Evolutionary conservation across 345 rosid genomes (phyloP), one percentile per base, ranked within the genome.

Genomic region (Syzygium oleosum): DNA sequence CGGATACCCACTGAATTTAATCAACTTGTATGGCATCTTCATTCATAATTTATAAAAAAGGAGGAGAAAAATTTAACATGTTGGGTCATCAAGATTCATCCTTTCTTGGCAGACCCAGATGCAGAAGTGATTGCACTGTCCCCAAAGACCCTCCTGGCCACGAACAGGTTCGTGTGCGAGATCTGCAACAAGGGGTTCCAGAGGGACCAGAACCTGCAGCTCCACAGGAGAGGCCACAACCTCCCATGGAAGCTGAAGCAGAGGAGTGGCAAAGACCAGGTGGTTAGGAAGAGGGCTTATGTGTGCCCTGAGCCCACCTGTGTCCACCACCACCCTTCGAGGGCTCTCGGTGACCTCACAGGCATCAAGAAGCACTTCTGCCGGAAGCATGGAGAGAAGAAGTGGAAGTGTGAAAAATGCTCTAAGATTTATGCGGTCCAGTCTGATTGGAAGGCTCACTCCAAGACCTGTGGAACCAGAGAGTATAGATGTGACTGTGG

Each of bases 401-500:
- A 97, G 89, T 97, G 99, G 99, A 96, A 97, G 93, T 97, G 99
- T 84, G 98, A 95, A 61, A 97, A 95, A 87, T 97, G 99, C 89
- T 92, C 96, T 12, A 97, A 97, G 94, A 93, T 94, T 87, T 97
- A 97, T 86, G 99, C 99, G 52, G 99, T 97, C 92, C 98, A 95
- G 89, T 97, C 99, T 5, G 99, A 97, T 88, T 97, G 99, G 95
- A 96, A 95, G 89, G 99, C 99, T 91, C 99, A 97, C 87, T 93
- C 98, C 53, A 97, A 95, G 93, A 96, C 97, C 86, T 97, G 99
- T 89, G 99, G 98, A 89, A 96, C 99, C 51, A 94, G 94, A 87
- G 98, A 97, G 92, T 97, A 97, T 88, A 91, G 95, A 91, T 97
- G 99, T 92, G 99, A 96, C 90, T 97, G 99, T 91, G 98, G 99